phyloP scores from a whole-genome alignment of 129 eudicot genomes.

The Deinandra increscens region DNA sequence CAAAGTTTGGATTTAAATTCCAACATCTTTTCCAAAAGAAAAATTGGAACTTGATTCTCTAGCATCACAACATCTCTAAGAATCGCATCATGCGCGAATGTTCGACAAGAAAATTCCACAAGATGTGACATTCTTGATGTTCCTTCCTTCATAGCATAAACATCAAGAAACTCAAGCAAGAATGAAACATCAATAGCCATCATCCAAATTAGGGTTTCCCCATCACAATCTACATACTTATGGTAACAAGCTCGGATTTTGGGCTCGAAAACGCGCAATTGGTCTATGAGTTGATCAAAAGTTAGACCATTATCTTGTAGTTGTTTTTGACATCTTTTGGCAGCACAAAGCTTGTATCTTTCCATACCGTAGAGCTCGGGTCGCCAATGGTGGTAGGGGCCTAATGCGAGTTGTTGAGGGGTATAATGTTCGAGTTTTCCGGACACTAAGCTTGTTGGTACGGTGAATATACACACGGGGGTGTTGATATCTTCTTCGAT shows the following conservation, averaged over 20 bases:
- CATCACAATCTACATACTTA: slow-evolving; percentile 38
- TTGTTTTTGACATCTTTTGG: slow-evolving; percentile 39
- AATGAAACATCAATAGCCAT: slow-evolving; percentile 61
- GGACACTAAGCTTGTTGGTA: slow-evolving; percentile 35
- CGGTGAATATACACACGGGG: slow-evolving; percentile 47
- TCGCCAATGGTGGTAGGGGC: slow-evolving; percentile 62
- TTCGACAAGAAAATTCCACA: slow-evolving; percentile 31
- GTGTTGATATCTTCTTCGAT: slow-evolving; percentile 35
- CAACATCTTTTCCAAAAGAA: slow-evolving; percentile 38
- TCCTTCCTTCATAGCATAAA: slow-evolving; percentile 33
- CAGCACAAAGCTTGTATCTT: slow-evolving; percentile 50
- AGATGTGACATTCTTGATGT: slow-evolving; percentile 42
- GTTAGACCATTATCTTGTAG: slow-evolving; percentile 24
- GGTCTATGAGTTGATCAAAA: slow-evolving; percentile 39
- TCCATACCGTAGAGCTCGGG: slow-evolving; percentile 63
- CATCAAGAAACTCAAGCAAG: slow-evolving; percentile 58
- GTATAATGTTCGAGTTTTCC: slow-evolving; percentile 40
- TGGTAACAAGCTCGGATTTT: slow-evolving; percentile 54
- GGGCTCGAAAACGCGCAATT: slow-evolving; percentile 30
- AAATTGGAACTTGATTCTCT: slow-evolving; percentile 61
- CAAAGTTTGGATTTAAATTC: slow-evolving; percentile 19
- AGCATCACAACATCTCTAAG: slow-evolving; percentile 62
- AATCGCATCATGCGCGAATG: slow-evolving; percentile 44
- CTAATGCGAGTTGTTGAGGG: slow-evolving; percentile 60
- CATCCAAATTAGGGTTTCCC: slow-evolving; percentile 62